phyloP scores from a whole-genome alignment of 805 yeast species.

The Lachancea sp. region DNA sequence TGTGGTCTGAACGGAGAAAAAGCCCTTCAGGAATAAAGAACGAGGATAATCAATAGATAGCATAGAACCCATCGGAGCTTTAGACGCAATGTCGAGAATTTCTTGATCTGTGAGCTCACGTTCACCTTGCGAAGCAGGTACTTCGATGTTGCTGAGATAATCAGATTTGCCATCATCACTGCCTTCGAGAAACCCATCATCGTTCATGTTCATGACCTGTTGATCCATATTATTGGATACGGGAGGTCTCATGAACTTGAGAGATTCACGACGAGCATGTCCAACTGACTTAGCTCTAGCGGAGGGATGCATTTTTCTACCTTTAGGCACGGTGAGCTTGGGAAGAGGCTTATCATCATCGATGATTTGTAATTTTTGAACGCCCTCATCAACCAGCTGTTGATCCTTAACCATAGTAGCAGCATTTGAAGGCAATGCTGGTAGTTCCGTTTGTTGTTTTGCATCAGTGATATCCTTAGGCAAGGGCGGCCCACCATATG shows the following conservation, averaged over 20 bases:
- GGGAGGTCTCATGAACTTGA: conserved; percentile 35
- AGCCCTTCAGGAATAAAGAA: conserved; percentile 85
- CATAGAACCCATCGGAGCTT: conserved; percentile 73
- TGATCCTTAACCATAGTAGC: conserved; percentile 30
- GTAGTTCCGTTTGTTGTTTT: conserved; percentile 26
- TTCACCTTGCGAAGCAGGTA: conserved; percentile 7
- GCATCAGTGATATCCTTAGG: conserved; percentile 9
- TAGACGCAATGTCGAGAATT: conserved; percentile 42
- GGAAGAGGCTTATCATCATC: conserved; percentile 24
- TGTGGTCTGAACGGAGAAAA: conserved; percentile 90
- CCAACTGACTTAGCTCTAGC: conserved; percentile 80
- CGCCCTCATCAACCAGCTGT: conserved; percentile 19
- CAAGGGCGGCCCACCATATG: conserved; percentile 22
- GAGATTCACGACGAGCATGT: conserved; percentile 61
- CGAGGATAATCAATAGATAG: conserved; percentile 91
- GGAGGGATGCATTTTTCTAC: conserved; percentile 56
- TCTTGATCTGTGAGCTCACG: conserved; percentile 42
- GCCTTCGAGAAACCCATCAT: conserved; percentile 38
- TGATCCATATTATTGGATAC: conserved; percentile 31
- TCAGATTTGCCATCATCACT: conserved; percentile 53
- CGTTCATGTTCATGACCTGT: conserved; percentile 27
- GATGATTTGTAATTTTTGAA: conserved; percentile 16
- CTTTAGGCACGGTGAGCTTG: conserved; percentile 21
- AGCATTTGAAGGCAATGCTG: conserved; percentile 34
- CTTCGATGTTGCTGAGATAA: conserved; percentile 28